phyloP scores from a whole-genome alignment of 2,329 filamentous ascomycete species.

The Triangularia setosa region DNA sequence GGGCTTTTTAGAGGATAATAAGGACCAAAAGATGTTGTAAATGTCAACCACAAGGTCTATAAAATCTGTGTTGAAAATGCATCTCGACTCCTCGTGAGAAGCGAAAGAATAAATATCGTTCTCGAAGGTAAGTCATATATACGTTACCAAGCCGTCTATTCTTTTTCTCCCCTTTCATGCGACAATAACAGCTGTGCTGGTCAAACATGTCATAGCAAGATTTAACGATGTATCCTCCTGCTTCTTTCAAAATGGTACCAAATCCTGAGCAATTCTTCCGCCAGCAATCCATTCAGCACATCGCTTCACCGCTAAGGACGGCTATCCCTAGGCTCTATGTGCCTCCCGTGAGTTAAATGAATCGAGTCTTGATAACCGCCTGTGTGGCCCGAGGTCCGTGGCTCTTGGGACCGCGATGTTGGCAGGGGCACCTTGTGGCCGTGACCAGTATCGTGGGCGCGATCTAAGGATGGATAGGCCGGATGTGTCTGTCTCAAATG shows the following conservation, averaged over 20 bases:
- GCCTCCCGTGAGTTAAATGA: constrained; percentile 17
- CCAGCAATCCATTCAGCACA: not conserved
- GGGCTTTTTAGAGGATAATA: too few species aligned
- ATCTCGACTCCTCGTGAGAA: too few species aligned
- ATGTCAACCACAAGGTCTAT: too few species aligned
- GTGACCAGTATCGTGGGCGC: constrained; percentile 13
- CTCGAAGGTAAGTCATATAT: not conserved
- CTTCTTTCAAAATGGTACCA: not conserved
- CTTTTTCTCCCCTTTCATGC: not conserved
- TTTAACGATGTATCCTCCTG: not conserved
- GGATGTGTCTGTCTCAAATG: not conserved
- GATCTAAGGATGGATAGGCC: not conserved
- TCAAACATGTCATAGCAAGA: not conserved
- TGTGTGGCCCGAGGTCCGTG: not conserved
- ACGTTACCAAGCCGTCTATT: not conserved
- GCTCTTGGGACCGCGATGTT: not conserved
- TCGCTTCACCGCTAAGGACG: not conserved
- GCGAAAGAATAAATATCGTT: too few species aligned
- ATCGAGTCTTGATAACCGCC: constrained; percentile 18
- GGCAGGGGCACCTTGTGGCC: constrained; percentile 5
- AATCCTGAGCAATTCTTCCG: not conserved
- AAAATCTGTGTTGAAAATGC: too few species aligned
- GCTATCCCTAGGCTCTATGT: not conserved
- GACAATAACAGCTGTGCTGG: not conserved
- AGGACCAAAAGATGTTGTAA: too few species aligned